Conservation (phyloP, 2,329 filamentous ascomycete genomes). For the Geosmithia putterillii region DNA sequence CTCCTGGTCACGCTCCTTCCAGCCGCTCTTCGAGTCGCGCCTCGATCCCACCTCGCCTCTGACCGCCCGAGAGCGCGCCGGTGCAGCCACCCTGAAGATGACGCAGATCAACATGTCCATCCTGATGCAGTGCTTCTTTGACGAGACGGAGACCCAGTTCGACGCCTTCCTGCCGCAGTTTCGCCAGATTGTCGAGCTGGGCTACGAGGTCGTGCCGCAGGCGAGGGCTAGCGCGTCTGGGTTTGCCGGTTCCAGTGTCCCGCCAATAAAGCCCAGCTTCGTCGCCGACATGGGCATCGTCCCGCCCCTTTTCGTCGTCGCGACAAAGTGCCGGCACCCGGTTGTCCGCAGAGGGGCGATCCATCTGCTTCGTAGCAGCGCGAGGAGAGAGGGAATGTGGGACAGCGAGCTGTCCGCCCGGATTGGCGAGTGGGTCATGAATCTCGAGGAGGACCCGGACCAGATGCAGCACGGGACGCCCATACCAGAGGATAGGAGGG, state of each 20-base stretch:
- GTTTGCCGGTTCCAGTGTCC: constrained; percentile 28
- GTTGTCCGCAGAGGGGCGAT: constrained; percentile 46
- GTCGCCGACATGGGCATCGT: constrained; percentile 53
- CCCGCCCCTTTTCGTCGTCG: constrained; percentile 52
- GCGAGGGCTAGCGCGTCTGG: constrained; percentile 28
- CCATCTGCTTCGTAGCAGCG: constrained; percentile 44
- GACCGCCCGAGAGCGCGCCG: constrained; percentile 37
- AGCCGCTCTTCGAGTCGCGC: constrained; percentile 38
- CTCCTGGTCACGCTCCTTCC: constrained; percentile 43
- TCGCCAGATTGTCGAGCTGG: constrained; percentile 41
- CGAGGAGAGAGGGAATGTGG: constrained; percentile 57
- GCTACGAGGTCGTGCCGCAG: constrained; percentile 45
- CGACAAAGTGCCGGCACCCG: constrained; percentile 51
- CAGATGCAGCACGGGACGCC: constrained; percentile 5
- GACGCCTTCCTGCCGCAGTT: constrained; percentile 41
- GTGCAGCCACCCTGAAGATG: constrained; percentile 51
- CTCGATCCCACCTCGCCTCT: constrained; percentile 24
- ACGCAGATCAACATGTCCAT: constrained; percentile 44
- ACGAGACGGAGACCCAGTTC: constrained; percentile 44
- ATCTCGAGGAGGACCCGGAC: constrained; percentile 31
- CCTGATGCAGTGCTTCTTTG: constrained; percentile 48
- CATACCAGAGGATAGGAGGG: constrained; percentile 39
- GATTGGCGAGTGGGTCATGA: constrained; percentile 42
- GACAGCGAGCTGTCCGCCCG: constrained; percentile 47
- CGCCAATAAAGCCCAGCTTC: constrained; percentile 48